These are phyloP conservation scores for Salvia splendens DNA, from an alignment of 257 asterid genomes.

Conservation along the genomic window DNA sequence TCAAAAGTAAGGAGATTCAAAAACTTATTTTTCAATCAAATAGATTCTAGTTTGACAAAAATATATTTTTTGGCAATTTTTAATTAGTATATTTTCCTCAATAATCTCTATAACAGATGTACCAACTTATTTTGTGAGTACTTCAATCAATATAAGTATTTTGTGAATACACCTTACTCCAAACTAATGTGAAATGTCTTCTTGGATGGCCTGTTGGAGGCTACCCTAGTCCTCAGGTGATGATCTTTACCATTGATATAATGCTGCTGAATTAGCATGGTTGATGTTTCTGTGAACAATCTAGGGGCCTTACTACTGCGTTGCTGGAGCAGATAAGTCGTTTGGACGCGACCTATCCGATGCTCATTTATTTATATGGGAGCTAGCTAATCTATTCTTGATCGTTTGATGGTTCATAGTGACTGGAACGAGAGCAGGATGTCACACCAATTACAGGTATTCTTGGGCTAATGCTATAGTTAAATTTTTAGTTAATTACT, in stretches of 20 bases:
- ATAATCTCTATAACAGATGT: too few relatives aligned
- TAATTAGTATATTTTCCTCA: too few relatives aligned
- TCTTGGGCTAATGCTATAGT: slow-evolving; percentile 19
- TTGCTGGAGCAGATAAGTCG: slow-evolving; percentile 92
- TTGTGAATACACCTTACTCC: slow-evolving; percentile 92
- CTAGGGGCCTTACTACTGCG: slow-evolving; percentile 97
- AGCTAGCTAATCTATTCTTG: slow-evolving; percentile 11
- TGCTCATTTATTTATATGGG: slow-evolving; percentile 51
- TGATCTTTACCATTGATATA: not conserved
- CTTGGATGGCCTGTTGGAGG: slow-evolving; percentile 98
- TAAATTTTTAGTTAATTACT: too few relatives aligned
- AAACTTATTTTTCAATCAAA: too few relatives aligned
- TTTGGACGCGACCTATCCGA: slow-evolving; percentile 97
- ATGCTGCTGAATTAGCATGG: not conserved
- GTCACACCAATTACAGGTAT: slow-evolving; percentile 92
- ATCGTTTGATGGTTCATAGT: slow-evolving; percentile 52
- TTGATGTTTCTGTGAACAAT: slow-evolving; percentile 9
- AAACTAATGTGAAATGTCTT: slow-evolving; percentile 81
- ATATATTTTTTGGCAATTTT: too few relatives aligned
- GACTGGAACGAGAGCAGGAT: slow-evolving; percentile 99
- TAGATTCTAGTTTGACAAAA: too few relatives aligned
- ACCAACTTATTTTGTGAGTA: too few relatives aligned
- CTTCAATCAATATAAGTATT: too few relatives aligned
- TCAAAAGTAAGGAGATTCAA: too few relatives aligned
- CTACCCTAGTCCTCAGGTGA: slow-evolving; percentile 99